These are phyloP conservation scores for Myriosclerotinia scirpicola DNA, from an alignment of 2,329 filamentous ascomycete species.

Conservation along the genomic window DNA sequence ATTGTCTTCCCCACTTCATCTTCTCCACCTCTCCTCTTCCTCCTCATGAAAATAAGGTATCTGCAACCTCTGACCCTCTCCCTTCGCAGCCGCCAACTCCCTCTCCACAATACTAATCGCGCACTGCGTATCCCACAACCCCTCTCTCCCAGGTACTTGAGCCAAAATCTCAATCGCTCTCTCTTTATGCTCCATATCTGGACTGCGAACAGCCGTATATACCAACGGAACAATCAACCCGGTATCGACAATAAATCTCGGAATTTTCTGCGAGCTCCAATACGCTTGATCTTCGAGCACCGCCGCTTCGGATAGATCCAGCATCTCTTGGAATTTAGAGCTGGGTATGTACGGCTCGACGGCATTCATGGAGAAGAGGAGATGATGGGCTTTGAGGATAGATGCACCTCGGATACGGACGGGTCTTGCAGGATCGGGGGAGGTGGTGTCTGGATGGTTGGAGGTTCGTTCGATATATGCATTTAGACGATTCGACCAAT, in stretches of 20 bases:
- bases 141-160: conserved; percentile 34
- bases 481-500: conserved; percentile 32
- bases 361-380: conserved; percentile 32
- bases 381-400: conserved; percentile 33
- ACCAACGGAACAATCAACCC: conserved; percentile 36
- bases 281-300: conserved; percentile 22
- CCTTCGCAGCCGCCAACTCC: conserved; percentile 8
- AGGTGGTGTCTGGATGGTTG: not conserved
- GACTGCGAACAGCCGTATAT: conserved; percentile 31
- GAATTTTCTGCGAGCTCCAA: conserved; percentile 5
- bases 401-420: conserved; percentile 52
- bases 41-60: conserved; percentile 5
- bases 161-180: conserved; percentile 32
- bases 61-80: not conserved
- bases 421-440: not conserved
- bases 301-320: conserved; percentile 30
- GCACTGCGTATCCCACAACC: conserved; percentile 37
- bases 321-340: conserved; percentile 33
- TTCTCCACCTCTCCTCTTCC: not conserved
- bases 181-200: conserved; percentile 24
- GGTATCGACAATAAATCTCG: conserved; percentile 24
- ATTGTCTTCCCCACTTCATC: too few relatives aligned
- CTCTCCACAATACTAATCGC: conserved; percentile 29
- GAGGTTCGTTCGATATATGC: conserved; percentile 21
- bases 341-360: conserved; percentile 25